Base-by-base conservation (phyloP, 768 basidiomycete species). In the Kwoniella shandongensis region DNA sequence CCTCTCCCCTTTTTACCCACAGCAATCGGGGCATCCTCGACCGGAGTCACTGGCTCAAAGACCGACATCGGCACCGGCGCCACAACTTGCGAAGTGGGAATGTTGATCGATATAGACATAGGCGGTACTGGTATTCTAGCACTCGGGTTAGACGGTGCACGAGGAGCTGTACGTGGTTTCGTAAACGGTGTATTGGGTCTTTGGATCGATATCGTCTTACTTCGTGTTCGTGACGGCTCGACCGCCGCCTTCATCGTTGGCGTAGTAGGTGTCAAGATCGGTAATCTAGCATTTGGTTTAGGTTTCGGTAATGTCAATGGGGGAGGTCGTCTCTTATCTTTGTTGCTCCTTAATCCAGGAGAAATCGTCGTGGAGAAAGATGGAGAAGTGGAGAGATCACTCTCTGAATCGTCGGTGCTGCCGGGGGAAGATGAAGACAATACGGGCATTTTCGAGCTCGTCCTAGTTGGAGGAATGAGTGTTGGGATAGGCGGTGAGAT, bases 31-130 rank as follows among this genome's bases (percentile, higher is more conserved):
- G n/a, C 18, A 4, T 52, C 22, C 11, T 40, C 55, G 27, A 47
- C 58, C 13, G 69, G 69, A 22, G 64, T 66, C 17, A 59, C 48
- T 17, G 69, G 69, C 18, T 71, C 69, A 49, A 68, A 71, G 44
- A 62, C 66, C 15, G 46, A 52, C 12, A 63, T 36, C 1, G 48
- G 56, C 22, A 44, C 17, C 4, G 10, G 26, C 15, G 17, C 18
- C 15, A 13, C 25, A 27, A 25, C 25, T 51, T 8, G 17, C 8
- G 38, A 35, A 13, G 41, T 55, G 15, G 39, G 20, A 36, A 32
- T 3, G 32, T 32, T 32, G 32, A 32, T 32, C 6, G 32, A 30
- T 17, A 50, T 32, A 10, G 36, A 10, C 23, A 2, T n/a, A 15
- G 42, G 20, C 44, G 41, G 41, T 7, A 51, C 27, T 1, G 56